Evolutionary conservation across 225 moss, liverwort and hornwort genomes (phyloP), one percentile per base, ranked within the genome.

Genomic region (Ulota crispa): DNA sequence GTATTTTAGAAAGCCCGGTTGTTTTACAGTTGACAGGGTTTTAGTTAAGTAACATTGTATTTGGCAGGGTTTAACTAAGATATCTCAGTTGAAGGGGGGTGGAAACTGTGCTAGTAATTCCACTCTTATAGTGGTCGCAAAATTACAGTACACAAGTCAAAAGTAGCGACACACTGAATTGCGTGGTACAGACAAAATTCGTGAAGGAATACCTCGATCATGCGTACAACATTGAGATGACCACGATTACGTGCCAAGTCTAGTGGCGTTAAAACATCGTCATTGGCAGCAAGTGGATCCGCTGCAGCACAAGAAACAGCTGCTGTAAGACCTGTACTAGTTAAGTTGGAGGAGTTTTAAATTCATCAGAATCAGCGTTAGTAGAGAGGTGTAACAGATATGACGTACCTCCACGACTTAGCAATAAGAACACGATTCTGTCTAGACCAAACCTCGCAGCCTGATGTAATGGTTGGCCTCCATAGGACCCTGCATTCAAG

Each of bases 391-490:
- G 36, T 56, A 53, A 69, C 63, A 80, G 21, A 77, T 28, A 83
- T 64, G 45, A 45, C 81, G 68, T 80, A 96, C 96, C 96, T 86
- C 98, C 95, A 64, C 89, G 92, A 79, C 87, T 89, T 60, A 99
- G 85, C 70, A 99, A 85, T 52, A 94, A 63, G 43, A 93, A 80
- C 43, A 93, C 98, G 69, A 94, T 95, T 88, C 91, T 95, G 52
- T 99, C 98, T 8, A 99, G 88, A 61, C 98, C 98, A 75, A 73
- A 75, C 77, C 93, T 99, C 50, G 98, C 98, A 78, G 98, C 98
- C 84, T 94, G 95, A 87, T 99, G 98, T 52, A 99, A 91, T 83
- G 98, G 98, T 68, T 87, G 87, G 63, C 98, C 98, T 67, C 98
- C 98, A 66, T 93, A 89, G 77, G 89, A 84, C 74, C 98, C 98